Evolutionary conservation across 1,284 basidiomycete species (phyloP).

Genomic region (Tremellales sp.): DNA sequence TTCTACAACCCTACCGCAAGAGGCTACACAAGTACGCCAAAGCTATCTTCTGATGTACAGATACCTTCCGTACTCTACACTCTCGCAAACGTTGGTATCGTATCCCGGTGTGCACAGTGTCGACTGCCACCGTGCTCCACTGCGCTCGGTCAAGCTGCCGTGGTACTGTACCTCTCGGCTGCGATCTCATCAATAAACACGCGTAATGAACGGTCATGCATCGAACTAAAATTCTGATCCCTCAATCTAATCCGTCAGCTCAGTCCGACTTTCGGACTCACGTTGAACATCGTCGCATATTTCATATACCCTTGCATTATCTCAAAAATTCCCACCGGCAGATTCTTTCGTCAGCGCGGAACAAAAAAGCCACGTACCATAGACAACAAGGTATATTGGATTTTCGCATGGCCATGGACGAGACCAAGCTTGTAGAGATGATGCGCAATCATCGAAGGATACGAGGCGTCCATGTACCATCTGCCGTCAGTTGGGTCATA

Average conservation of each 20-base stretch:
- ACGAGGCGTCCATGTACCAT: conserved; percentile 70
- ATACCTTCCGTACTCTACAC: too few species aligned
- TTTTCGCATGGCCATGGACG: conserved; percentile 91
- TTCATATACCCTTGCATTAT: conserved; percentile 68
- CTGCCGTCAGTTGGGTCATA: conserved; percentile 14
- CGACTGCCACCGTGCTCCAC: too few species aligned
- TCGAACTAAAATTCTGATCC: conserved; percentile 38
- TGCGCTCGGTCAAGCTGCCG: too few species aligned
- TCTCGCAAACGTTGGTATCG: too few species aligned
- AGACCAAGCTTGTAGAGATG: conserved; percentile 89
- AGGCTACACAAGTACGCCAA: too few species aligned
- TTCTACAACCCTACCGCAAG: too few species aligned
- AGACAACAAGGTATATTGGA: conserved; percentile 86
- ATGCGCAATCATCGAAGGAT: conserved; percentile 83
- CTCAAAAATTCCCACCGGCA: conserved; percentile 76
- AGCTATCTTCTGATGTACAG: too few species aligned
- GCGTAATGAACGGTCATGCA: too few species aligned
- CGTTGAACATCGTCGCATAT: conserved; percentile 37
- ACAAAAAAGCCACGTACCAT: conserved; percentile 57
- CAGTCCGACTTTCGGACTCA: background rate
- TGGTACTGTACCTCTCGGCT: too few species aligned
- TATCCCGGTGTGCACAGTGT: too few species aligned
- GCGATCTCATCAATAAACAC: too few species aligned
- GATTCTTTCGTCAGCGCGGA: conserved; percentile 44
- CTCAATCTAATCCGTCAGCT: conserved; percentile 20